Conservation (phyloP, 192 early-diverging fungal species). For the Linnemannia elongata region DNA sequence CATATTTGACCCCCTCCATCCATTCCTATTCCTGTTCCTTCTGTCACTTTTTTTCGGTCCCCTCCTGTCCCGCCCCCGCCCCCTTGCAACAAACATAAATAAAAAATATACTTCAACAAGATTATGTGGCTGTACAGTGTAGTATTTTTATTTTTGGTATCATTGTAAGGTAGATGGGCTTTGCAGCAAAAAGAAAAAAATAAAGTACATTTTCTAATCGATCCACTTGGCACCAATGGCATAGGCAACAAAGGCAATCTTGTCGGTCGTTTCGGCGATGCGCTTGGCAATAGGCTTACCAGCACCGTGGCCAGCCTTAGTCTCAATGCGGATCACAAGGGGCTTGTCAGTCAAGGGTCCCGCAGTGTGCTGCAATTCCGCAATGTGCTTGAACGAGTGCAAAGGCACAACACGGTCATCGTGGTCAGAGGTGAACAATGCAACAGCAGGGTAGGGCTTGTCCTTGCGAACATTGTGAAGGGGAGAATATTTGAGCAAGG, state of each 20-base stretch:
- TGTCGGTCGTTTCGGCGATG: conserved; percentile 75
- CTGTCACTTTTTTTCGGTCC: not conserved
- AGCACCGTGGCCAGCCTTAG: conserved; percentile 79
- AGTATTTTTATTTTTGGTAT: not conserved
- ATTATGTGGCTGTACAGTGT: not conserved
- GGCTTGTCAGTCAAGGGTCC: conserved; percentile 65
- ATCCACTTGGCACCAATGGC: conserved; percentile 65
- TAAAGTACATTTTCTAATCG: conserved; percentile 37
- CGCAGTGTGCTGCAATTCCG: conserved; percentile 71
- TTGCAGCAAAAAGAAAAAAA: not conserved
- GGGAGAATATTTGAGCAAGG: conserved; percentile 73
- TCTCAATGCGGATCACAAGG: conserved; percentile 72
- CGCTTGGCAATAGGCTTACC: conserved; percentile 75
- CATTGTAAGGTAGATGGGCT: not conserved
- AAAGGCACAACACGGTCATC: conserved; percentile 78
- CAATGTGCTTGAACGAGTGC: conserved; percentile 77
- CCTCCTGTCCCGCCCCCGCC: not conserved
- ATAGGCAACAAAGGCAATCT: conserved; percentile 71
- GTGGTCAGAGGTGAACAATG: conserved; percentile 77
- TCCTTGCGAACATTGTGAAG: conserved; percentile 72
- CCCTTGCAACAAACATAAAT: not conserved
- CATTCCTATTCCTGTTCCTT: not conserved
- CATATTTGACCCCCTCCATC: not conserved
- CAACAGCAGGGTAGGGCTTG: conserved; percentile 68
- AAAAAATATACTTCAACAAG: not conserved